Conservation (phyloP, 768 basidiomycete genomes). For the Pisolithus marmoratus region DNA sequence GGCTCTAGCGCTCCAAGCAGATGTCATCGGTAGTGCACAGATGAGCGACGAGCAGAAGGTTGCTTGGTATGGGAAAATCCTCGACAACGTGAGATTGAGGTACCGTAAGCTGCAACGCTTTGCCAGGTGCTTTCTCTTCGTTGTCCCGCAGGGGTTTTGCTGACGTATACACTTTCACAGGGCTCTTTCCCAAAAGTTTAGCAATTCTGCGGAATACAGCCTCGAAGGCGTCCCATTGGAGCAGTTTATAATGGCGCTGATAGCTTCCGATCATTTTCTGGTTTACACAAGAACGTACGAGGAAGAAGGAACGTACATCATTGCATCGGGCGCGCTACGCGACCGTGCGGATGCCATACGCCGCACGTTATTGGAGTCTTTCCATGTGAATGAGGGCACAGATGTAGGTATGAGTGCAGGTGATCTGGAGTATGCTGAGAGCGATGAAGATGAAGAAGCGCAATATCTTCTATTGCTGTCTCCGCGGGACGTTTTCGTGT, state of each 20-base stretch:
- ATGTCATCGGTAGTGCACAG: constrained; percentile 30
- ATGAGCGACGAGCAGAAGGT: constrained; percentile 83
- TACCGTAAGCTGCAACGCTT: constrained; percentile 94
- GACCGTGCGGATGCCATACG: constrained; percentile 73
- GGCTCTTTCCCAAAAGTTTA: constrained; percentile 78
- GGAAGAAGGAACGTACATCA: constrained; percentile 86
- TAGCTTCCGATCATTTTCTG: constrained; percentile 85
- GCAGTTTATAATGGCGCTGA: constrained; percentile 72
- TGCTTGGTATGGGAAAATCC: constrained; percentile 86
- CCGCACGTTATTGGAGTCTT: constrained; percentile 79
- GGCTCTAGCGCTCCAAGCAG: constrained; percentile 32
- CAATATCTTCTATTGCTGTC: constrained; percentile 84
- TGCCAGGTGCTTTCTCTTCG: constrained; percentile 50
- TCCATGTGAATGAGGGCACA: constrained; percentile 62
- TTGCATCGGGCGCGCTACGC: constrained; percentile 73
- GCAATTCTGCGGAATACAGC: constrained; percentile 88
- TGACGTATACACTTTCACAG: constrained; percentile 28
- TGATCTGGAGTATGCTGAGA: constrained; percentile 37
- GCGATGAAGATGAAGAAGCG: constrained; percentile 51
- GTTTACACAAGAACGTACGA: constrained; percentile 87
- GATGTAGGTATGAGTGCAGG: constrained; percentile 47
- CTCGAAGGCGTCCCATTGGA: constrained; percentile 71
- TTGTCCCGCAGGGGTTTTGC: not conserved
- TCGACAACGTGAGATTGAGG: constrained; percentile 86
- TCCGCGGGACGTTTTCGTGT: constrained; percentile 80